Base-by-base conservation (phyloP, 2,329 filamentous ascomycete species). In the Elsinoe batatas region DNA sequence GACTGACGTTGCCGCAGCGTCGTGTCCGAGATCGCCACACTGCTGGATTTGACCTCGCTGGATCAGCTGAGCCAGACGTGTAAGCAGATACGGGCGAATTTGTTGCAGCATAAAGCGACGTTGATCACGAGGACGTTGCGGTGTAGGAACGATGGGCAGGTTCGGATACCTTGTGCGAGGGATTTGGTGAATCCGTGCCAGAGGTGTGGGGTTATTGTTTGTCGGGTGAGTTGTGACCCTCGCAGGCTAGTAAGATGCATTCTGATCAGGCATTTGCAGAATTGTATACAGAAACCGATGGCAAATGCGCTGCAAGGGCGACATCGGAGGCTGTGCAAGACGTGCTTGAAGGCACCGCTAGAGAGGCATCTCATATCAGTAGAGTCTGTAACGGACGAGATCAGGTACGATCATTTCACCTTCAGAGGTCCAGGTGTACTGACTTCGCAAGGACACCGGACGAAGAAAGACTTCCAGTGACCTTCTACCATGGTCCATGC, bases 151-250 rank as follows among this genome's bases (percentile, higher is more conserved):
- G 58, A 63, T n/a, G 59, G 59, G 10, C 42, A 36, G 46, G 42
- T 36, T 54, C 35, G 54, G 62, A 56, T 66, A 62, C 78, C 79
- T 63, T 97, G 91, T 67, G 91, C 91, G 18, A 79, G 88, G 59
- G 91, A 96, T 69, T 80, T 95, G 80, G 91, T 97, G 4, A 80
- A 78, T 40, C 84, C 86, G 62, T 96, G 91, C 69, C 81, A 88
- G 56, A 80, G 84, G 59, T 97, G 91, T 68, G 80, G 79, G 37
- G 82, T 74, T 26, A 78, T 90, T 22, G 82, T 95, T 56, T 97
- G 91, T 70, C 81, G 91, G 71, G 90, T 94, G 79, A 54, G 67
- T 43, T 42, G 10, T 17, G n/a, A n/a, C n/a, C n/a, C n/a, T n/a
- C n/a, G n/a, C n/a, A n/a, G n/a, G n/a, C n/a, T n/a, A n/a, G n/a